Evolutionary conservation across 495 filamentous ascomycete genomes (phyloP).

Genomic region (Cryomyces minteri): DNA sequence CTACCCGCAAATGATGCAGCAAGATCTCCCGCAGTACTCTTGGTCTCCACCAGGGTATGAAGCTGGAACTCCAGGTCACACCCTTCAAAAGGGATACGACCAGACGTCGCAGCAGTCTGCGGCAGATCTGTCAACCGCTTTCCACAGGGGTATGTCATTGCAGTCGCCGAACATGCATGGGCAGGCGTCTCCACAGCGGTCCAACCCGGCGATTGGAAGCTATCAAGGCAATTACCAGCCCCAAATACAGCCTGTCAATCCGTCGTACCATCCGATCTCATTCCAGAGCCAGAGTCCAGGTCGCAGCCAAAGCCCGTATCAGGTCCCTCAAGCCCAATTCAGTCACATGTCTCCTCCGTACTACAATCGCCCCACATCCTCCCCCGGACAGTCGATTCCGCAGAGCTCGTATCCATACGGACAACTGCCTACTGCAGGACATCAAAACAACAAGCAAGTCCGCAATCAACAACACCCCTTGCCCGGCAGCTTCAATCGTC

Average conservation of each 20-base stretch:
- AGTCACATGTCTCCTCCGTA: slow-evolving; percentile 1
- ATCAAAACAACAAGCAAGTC: slow-evolving; percentile 43
- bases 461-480: slow-evolving; percentile 44
- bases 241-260: too few species aligned
- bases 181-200: too few species aligned
- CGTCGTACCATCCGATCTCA: too few species aligned
- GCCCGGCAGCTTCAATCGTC: slow-evolving; percentile 63
- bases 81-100: too few species aligned
- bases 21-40: slow-evolving; percentile 6
- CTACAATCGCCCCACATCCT: slow-evolving; percentile 8
- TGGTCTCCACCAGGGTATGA: slow-evolving; percentile 1
- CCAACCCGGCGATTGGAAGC: too few species aligned
- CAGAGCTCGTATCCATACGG: slow-evolving; percentile 52
- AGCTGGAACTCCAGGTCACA: neutral
- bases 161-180: too few species aligned
- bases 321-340: slow-evolving; percentile 6
- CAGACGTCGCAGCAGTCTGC: too few species aligned
- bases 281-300: too few species aligned
- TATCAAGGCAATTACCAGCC: too few species aligned
- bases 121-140: too few species aligned
- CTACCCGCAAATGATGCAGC: slow-evolving; percentile 8
- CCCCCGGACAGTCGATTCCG: slow-evolving; percentile 18
- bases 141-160: too few species aligned
- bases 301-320: slow-evolving; percentile 3
- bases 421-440: slow-evolving; percentile 51